Evolutionary conservation across 2,329 filamentous ascomycete genomes (phyloP).

Genomic region (Lachnellula suecica): DNA sequence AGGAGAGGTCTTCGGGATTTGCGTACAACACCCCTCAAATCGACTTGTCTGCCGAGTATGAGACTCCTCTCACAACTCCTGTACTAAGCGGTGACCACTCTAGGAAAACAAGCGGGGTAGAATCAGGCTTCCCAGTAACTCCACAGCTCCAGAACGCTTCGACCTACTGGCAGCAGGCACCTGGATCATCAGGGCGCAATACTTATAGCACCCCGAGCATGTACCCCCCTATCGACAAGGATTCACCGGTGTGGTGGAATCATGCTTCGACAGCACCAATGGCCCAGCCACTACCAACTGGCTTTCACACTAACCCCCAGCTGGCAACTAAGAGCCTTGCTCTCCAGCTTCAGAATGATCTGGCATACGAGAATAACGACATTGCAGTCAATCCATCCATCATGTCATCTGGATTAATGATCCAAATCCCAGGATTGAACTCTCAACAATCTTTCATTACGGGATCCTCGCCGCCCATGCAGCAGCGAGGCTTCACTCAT

Average conservation of each 20-base stretch:
- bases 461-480: conserved; percentile 14
- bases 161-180: conserved; percentile 24
- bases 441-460: conserved; percentile 24
- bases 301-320: conserved; percentile 26
- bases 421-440: conserved; percentile 26
- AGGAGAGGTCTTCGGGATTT: not conserved
- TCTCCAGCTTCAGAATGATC: conserved; percentile 29
- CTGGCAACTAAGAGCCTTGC: conserved; percentile 28
- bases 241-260: conserved; percentile 30
- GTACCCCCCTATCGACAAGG: conserved; percentile 12
- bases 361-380: conserved; percentile 23
- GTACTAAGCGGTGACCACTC: conserved; percentile 20
- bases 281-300: conserved; percentile 27
- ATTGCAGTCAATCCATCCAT: conserved; percentile 14
- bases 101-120: conserved; percentile 19
- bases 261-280: conserved; percentile 26
- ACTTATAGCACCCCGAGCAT: conserved; percentile 11
- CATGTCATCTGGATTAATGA: conserved; percentile 27
- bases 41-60: conserved; percentile 6
- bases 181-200: conserved; percentile 14
- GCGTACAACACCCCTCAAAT: conserved; percentile 25
- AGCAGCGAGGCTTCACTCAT: conserved; percentile 17
- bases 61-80: conserved; percentile 29
- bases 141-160: conserved; percentile 24
- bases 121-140: conserved; percentile 22